Evolutionary conservation across 1,139 yeast species (phyloP).

Genomic region (Geotrichum reessii): DNA sequence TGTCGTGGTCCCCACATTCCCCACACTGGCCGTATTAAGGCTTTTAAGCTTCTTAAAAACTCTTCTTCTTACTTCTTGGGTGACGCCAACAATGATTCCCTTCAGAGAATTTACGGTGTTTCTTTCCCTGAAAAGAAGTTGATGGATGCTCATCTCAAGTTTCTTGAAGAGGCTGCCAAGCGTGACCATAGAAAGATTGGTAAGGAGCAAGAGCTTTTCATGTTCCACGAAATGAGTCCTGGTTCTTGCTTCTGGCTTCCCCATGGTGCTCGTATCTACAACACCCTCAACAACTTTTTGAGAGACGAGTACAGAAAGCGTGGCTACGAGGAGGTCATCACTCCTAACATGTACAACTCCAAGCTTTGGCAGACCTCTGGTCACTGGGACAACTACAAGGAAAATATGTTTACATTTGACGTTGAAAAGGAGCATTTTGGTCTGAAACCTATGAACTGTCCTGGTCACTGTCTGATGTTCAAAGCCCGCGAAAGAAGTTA

Average conservation of each 20-base stretch:
- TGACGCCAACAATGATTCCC: constrained; percentile 84
- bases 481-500: constrained; percentile 84
- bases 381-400: constrained; percentile 96
- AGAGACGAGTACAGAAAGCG: constrained; percentile 80
- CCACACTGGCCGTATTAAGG: constrained; percentile 93
- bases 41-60: constrained; percentile 89
- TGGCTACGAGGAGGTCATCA: constrained; percentile 95
- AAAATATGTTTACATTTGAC: constrained; percentile 93
- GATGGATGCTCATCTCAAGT: constrained; percentile 92
- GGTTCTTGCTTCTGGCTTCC: constrained; percentile 98
- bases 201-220: constrained; percentile 89
- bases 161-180: constrained; percentile 92
- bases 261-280: constrained; percentile 94
- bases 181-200: constrained; percentile 98
- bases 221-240: constrained; percentile 94
- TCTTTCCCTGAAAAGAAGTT: constrained; percentile 97
- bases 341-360: constrained; percentile 95
- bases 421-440: constrained; percentile 84
- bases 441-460: constrained; percentile 84
- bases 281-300: constrained; percentile 69
- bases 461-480: constrained; percentile 92
- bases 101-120: constrained; percentile 96
- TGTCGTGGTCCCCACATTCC: constrained; percentile 99
- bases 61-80: constrained; percentile 96
- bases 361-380: constrained; percentile 97